These are phyloP conservation scores for Ceraceosorus bombacis DNA, from an alignment of 1,284 basidiomycete genomes.

Conservation along the genomic window DNA sequence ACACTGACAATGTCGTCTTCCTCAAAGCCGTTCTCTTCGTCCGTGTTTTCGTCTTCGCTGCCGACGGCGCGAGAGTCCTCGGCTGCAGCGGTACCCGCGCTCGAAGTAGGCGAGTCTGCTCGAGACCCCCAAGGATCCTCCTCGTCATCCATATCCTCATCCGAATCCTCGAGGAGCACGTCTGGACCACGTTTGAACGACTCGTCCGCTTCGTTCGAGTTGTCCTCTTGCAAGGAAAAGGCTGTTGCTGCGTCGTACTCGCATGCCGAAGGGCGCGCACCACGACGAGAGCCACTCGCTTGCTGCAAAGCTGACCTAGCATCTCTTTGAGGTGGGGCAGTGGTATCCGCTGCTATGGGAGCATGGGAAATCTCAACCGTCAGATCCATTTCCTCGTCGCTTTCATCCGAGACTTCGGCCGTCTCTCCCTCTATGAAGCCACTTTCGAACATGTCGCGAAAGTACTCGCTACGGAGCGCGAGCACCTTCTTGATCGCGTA, in stretches of 20 bases:
- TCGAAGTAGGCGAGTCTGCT: conserved; percentile 3
- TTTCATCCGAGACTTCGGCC: conserved; percentile 29
- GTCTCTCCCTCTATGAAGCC: conserved; percentile 43
- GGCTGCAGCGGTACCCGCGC: conserved; percentile 16
- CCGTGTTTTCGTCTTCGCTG: conserved; percentile 10
- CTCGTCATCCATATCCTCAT: conserved; percentile 12
- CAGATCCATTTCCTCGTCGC: conserved; percentile 6
- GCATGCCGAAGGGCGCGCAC: too few relatives aligned
- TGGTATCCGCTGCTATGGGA: too few relatives aligned
- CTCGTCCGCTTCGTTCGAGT: conserved; percentile 12
- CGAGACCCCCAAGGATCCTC: not conserved
- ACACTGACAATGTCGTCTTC: conserved; percentile 4
- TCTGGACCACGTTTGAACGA: conserved; percentile 18
- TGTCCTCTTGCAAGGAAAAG: not conserved
- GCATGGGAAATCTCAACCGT: too few relatives aligned
- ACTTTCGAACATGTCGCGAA: conserved; percentile 43
- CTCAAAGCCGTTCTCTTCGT: conserved; percentile 6
- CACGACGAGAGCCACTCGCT: too few relatives aligned
- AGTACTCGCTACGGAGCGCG: conserved; percentile 48
- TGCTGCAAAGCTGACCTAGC: too few relatives aligned
- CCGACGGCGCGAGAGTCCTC: conserved; percentile 12
- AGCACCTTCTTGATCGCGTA: conserved; percentile 50
- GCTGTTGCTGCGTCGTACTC: too few relatives aligned
- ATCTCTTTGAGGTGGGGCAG: too few relatives aligned
- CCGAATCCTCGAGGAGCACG: conserved; percentile 19